phyloP scores from a whole-genome alignment of 1,284 basidiomycete species.

The Ustilago lituana region DNA sequence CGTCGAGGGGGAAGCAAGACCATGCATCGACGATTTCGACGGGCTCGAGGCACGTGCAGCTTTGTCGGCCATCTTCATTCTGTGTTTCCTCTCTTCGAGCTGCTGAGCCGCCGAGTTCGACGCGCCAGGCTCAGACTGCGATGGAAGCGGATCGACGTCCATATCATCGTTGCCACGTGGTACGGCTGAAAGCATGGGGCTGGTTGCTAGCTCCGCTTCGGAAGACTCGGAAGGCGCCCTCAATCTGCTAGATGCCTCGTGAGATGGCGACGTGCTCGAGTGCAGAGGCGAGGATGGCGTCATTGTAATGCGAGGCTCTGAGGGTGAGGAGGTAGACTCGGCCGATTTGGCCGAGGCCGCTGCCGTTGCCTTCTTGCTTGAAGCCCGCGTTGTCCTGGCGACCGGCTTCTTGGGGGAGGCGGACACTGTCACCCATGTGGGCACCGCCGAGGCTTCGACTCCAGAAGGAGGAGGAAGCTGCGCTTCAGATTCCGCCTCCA shows the following conservation, averaged over 20 bases:
- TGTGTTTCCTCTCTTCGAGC: slow-evolving; percentile 31
- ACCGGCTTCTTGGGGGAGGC: slow-evolving; percentile 12
- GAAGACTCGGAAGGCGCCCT: slow-evolving; percentile 34
- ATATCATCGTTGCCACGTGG: slow-evolving; percentile 28
- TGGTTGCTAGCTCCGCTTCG: slow-evolving; percentile 45
- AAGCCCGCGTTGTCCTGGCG: slow-evolving; percentile 2
- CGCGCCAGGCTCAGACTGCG: slow-evolving; percentile 7
- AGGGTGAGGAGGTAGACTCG: not conserved
- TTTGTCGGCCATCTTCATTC: slow-evolving; percentile 28
- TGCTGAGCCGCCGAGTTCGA: slow-evolving; percentile 22
- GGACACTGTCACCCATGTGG: not conserved
- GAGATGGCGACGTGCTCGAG: slow-evolving; percentile 1
- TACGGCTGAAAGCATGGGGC: slow-evolving; percentile 38
- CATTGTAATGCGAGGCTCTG: slow-evolving; percentile 17
- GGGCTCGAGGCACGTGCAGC: slow-evolving; percentile 1
- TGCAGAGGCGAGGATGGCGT: slow-evolving; percentile 27
- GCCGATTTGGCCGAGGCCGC: not conserved
- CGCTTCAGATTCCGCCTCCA: slow-evolving; percentile 8
- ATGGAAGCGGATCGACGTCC: slow-evolving; percentile 31
- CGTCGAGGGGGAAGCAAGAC: not conserved
- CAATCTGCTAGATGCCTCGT: slow-evolving; percentile 2
- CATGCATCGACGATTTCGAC: slow-evolving; percentile 1
- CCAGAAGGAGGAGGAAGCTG: slow-evolving; percentile 32
- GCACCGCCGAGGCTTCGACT: slow-evolving; percentile 1
- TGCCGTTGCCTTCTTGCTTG: slow-evolving; percentile 11